phyloP scores from a whole-genome alignment of 306 rosid genomes.

The Oemleria cerasiformis region DNA sequence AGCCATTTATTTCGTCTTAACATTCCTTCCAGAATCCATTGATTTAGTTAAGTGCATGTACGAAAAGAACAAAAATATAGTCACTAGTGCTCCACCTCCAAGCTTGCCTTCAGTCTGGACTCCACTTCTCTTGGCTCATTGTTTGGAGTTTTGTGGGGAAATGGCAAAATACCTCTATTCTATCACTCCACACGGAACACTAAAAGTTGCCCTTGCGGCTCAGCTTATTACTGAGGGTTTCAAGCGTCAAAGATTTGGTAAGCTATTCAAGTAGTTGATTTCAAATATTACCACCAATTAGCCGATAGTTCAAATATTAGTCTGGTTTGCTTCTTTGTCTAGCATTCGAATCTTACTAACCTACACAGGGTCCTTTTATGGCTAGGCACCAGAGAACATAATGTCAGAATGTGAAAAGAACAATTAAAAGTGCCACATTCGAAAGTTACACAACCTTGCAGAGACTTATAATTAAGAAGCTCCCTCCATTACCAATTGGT shows the following conservation, averaged over 20 bases:
- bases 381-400: no score
- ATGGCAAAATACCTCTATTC: conserved; percentile 20
- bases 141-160: background rate
- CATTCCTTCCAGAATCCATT: background rate
- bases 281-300: no score
- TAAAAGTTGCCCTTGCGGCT: background rate
- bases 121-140: background rate
- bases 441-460: no score
- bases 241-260: conserved; percentile 3
- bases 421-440: no score
- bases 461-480: no score
- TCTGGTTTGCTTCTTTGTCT: no score
- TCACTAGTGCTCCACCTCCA: background rate
- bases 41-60: conserved; percentile 1
- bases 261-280: background rate
- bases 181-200: background rate
- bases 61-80: background rate
- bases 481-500: no score
- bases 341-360: no score
- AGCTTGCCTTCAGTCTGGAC: rapidly evolving
- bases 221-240: background rate
- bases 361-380: no score
- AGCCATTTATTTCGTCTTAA: background rate
- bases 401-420: no score
- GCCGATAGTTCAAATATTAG: no score